Evolutionary conservation across 371 early-diverging fungal genomes (phyloP), one percentile per base, ranked within the genome.

Genomic region (Mucor circinelloides): DNA sequence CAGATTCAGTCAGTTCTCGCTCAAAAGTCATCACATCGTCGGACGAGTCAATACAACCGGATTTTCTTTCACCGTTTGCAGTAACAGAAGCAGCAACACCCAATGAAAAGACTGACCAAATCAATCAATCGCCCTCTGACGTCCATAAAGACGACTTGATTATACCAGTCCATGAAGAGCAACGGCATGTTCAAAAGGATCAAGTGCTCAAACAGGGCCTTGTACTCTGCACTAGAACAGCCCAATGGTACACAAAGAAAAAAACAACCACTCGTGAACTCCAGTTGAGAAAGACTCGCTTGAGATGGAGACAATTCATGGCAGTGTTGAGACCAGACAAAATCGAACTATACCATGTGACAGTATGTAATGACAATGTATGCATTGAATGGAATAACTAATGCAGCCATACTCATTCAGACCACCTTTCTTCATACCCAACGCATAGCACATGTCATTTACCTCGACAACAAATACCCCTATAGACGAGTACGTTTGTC

Each of bases 281-380:
- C 1, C 55, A 71, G 23, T 32, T 71, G 30, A 10, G 61, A 63
- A 67, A 67, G 44, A 71, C 63, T 21, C 58, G 71, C 2, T n/a
- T 71, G 19, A 54, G 71, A 21, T 72, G 72, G 72, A 59, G 72
- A 60, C 59, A 48, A 21, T 72, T 72, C 42, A 48, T 50, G n/a
- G 72, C 68, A 2, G 48, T 68, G 8, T 44, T 72, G 5, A 48
- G 28, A 19, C 57, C 57, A 38, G 64, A 72, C 28, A 52, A 64
- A 61, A 36, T 72, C 13, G 72, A 72, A 44, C 17, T 72, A 31
- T 72, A 64, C 46, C 72, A 72, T 60, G 30, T 68, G 25, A 60
- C 72, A 50, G 72, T 72, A 72, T 60, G 60, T 52, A 50, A 1
- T 44, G 21, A 1, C 12, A 2, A 31, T 31, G 25, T 38, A 38